Evolutionary conservation across 306 rosid species (phyloP).

Genomic region (Inga leiocalycina): DNA sequence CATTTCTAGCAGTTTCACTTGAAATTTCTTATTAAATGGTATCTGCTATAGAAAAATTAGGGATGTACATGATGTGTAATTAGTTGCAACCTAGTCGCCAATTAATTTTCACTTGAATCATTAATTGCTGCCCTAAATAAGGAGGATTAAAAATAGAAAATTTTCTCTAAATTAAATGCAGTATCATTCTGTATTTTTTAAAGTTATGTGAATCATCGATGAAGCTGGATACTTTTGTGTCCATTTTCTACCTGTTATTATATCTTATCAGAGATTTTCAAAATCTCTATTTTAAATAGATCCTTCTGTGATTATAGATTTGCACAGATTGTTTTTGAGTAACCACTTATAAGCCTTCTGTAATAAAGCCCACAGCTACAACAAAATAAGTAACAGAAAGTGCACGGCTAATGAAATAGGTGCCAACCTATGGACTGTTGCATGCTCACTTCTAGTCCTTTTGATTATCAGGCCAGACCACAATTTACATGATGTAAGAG

Average conservation of each 20-base stretch:
- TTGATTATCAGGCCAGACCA: constrained; percentile 69
- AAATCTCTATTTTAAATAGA: not conserved
- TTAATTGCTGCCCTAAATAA: constrained; percentile 11
- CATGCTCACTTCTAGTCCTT: constrained; percentile 18
- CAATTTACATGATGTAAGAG: constrained; percentile 64
- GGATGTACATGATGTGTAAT: not conserved
- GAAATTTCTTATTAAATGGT: not conserved
- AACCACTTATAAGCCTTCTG: not conserved
- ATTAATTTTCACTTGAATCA: constrained; percentile 3
- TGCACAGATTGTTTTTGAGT: not conserved
- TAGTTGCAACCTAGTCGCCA: not conserved
- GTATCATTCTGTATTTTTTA: not conserved
- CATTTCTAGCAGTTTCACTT: not conserved
- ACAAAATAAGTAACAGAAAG: not conserved
- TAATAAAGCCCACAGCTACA: constrained; percentile 8
- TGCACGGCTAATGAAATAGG: not conserved
- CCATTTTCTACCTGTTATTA: not conserved
- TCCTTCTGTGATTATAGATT: not conserved
- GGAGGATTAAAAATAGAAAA: constrained; percentile 2
- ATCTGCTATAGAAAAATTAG: constrained; percentile 16
- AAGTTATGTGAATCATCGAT: not conserved
- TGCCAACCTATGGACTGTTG: not conserved
- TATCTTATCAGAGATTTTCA: not conserved
- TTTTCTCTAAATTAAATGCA: not conserved
- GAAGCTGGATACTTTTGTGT: not conserved